Evolutionary conservation across 2,329 filamentous ascomycete species (phyloP).

Genomic region (Aphanocladium album): DNA sequence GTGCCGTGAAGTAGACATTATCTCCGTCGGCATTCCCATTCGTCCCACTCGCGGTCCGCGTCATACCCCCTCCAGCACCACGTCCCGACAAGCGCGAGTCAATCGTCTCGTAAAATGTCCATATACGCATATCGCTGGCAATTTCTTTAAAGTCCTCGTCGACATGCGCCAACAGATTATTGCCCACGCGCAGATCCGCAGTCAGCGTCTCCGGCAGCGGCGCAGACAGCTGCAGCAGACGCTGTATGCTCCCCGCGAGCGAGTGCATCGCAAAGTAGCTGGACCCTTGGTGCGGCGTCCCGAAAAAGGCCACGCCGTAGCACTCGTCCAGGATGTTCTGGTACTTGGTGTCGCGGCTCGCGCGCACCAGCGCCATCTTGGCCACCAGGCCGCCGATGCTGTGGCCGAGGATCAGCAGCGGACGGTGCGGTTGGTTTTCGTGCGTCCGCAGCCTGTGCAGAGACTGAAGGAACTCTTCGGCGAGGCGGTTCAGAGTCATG

Average conservation of each 20-base stretch:
- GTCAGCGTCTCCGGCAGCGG: conserved; percentile 48
- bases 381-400: conserved; percentile 57
- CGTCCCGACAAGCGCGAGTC: conserved; percentile 51
- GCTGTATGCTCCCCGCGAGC: conserved; percentile 49
- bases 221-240: conserved; percentile 45
- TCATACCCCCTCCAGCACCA: conserved; percentile 28
- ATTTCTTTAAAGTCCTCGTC: conserved; percentile 53
- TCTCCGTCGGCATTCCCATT: conserved; percentile 16
- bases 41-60: background rate
- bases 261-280: conserved; percentile 56
- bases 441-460: conserved; percentile 30
- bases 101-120: conserved; percentile 59
- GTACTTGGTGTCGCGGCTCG: conserved; percentile 33
- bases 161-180: conserved; percentile 41
- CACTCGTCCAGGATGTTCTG: conserved; percentile 48
- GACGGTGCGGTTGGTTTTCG: conserved; percentile 35
- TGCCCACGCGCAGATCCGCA: conserved; percentile 45
- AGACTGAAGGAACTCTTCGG: conserved; percentile 43
- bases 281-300: conserved; percentile 57
- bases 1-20: conserved; percentile 54
- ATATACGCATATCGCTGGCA: conserved; percentile 53
- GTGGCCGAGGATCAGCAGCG: conserved; percentile 56
- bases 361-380: conserved; percentile 51
- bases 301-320: conserved; percentile 57
- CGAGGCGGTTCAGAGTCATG: conserved; percentile 39